phyloP scores from a whole-genome alignment of 139 green algal genomes.

The Coccomyxa sp. region DNA sequence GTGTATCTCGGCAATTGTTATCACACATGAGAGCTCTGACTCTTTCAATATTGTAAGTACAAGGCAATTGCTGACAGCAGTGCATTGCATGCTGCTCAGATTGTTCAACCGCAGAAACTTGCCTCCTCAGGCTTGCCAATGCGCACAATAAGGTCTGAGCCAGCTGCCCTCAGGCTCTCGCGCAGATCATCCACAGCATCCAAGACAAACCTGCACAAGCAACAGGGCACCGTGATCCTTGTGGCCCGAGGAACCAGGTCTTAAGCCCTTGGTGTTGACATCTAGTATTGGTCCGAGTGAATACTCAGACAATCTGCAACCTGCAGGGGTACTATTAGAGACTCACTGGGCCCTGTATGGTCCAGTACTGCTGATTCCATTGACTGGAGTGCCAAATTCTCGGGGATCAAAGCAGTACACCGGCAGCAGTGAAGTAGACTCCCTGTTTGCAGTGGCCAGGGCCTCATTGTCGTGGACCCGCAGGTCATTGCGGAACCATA shows the following conservation, averaged over 20 bases:
- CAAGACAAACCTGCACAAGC: neutral
- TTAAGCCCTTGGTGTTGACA: too few species aligned
- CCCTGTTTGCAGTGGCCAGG: neutral
- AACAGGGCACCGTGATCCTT: too few species aligned
- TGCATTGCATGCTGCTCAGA: neutral
- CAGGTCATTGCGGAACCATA: neutral
- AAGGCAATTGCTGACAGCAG: neutral
- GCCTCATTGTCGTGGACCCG: neutral
- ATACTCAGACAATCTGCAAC: too few species aligned
- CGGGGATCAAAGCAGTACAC: constrained; percentile 1
- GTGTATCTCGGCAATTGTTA: neutral
- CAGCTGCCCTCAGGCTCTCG: neutral
- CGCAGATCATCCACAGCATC: neutral
- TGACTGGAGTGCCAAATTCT: neutral
- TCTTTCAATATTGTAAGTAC: too few species aligned
- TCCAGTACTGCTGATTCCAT: neutral
- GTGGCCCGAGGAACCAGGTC: too few species aligned
- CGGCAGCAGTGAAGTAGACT: neutral
- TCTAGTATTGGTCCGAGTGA: too few species aligned
- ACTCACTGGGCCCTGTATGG: neutral
- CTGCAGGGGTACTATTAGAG: too few species aligned
- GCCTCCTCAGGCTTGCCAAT: neutral
- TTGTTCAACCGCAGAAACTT: neutral
- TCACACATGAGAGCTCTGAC: neutral
- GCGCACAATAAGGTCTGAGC: neutral